Conservation (phyloP, 805 yeast species). For the Saccharomycopsis sp. region DNA sequence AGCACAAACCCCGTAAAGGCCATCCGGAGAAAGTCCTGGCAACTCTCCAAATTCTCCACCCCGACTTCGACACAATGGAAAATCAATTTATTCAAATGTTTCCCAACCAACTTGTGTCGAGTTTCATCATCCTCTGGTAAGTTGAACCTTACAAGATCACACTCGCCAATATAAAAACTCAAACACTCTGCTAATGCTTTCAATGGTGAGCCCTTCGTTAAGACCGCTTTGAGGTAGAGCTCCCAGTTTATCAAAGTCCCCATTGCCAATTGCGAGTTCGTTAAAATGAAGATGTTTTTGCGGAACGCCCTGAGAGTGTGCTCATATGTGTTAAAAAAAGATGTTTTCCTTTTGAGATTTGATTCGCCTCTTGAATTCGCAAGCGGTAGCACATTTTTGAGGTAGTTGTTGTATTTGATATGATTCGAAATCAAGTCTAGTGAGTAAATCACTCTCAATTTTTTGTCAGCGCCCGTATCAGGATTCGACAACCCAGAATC, state of each 20-base stretch:
- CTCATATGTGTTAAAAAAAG: constrained; percentile 25
- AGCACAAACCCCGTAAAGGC: constrained; percentile 36
- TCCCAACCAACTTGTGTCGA: constrained; percentile 42
- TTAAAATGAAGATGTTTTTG: constrained; percentile 43
- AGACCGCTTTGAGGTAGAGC: constrained; percentile 41
- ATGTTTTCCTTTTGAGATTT: constrained; percentile 14
- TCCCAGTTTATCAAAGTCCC: constrained; percentile 67
- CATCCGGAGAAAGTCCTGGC: constrained; percentile 29
- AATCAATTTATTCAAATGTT: constrained; percentile 50
- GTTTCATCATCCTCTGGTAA: constrained; percentile 39
- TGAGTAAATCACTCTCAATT: constrained; percentile 22
- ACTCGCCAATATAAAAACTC: constrained; percentile 40
- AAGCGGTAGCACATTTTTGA: constrained; percentile 16
- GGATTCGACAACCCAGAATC: constrained; percentile 33
- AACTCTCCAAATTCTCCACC: too few relatives aligned
- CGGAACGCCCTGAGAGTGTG: constrained; percentile 33
- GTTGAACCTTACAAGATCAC: constrained; percentile 44
- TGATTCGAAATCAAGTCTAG: constrained; percentile 15
- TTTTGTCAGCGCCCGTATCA: constrained; percentile 31
- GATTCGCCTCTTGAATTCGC: constrained; percentile 8
- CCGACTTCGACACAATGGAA: too few relatives aligned
- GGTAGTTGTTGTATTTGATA: constrained; percentile 10
- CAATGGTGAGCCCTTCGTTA: constrained; percentile 41
- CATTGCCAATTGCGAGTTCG: constrained; percentile 39
- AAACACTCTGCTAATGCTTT: constrained; percentile 20